Conservation (phyloP, 768 basidiomycete species). For the Russula compacta region DNA sequence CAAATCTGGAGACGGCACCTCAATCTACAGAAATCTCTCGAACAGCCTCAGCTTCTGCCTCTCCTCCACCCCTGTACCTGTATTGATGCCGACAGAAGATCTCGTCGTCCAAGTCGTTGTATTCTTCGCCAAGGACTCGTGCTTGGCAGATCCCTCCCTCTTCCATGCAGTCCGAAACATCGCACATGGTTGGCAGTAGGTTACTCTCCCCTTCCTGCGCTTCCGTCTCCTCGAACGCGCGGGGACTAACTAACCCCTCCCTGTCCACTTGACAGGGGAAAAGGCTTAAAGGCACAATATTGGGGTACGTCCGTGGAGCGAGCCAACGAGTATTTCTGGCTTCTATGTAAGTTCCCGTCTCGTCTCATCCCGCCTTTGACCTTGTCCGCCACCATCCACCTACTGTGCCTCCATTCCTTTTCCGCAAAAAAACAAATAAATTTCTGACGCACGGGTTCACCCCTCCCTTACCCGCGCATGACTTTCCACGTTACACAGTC, state of each 20-base stretch:
- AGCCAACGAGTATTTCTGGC: background rate
- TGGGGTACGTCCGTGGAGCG: background rate
- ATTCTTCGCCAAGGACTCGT: background rate
- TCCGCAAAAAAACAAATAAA: no score
- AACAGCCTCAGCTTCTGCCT: no score
- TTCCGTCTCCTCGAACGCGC: background rate
- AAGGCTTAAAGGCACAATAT: slow-evolving; percentile 1
- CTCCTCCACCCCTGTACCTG: background rate
- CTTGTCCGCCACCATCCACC: no score
- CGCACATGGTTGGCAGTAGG: slow-evolving; percentile 6
- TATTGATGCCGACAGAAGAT: background rate
- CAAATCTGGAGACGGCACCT: no score
- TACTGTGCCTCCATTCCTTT: no score
- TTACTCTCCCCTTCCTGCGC: background rate
- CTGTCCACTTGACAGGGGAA: background rate
- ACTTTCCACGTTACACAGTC: background rate
- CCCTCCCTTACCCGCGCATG: background rate
- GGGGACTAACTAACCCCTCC: background rate
- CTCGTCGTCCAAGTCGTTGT: background rate
- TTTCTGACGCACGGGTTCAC: no score
- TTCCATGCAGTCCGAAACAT: background rate
- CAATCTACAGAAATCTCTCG: no score
- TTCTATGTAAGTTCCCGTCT: background rate
- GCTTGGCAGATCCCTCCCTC: background rate
- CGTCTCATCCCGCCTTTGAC: no score